Base-by-base conservation (phyloP, 1,284 basidiomycete genomes). In the Melanopsichium pennsylvanicum region DNA sequence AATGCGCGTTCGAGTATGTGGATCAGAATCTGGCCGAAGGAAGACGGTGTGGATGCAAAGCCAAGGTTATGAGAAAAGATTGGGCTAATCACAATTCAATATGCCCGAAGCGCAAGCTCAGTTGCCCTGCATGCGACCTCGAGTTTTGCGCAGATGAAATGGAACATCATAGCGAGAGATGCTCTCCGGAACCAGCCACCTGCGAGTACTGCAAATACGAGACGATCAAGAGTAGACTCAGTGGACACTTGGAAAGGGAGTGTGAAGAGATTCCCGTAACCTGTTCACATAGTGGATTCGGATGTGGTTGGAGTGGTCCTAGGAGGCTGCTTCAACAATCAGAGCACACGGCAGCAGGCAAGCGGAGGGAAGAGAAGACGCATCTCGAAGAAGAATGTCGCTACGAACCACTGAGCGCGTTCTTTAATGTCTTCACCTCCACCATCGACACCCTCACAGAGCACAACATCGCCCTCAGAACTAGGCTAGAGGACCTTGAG, bases 41-140 rank as follows among this genome's bases (percentile, higher is more conserved):
- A 4, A 58, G 35, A 15, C 35, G 63, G 19, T 75, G 73, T 19
- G 63, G 61, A 33, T 75, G 73, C 35, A 47, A 52, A 3, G 60
- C 55, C 7, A 74, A 67, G 34, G 70, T 75, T 13, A 64, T 74
- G 60, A 51, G 72, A 18, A 75, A 73, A 21, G 73, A 75, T 33
- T 73, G 70, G 70, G 51, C 54, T 3, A 21, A 44, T 1, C 73
- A 75, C 15, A 57, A 47, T 3, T 39, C 54, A 1, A 37, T 25
- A 15, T 68, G 69, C 32, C 57, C 56, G 5, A 72, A 68, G 35
- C 51, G 64, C 31, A 57, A 52, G 10, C 29, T 41, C 1, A 13
- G 5, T n/a, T 72, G 69, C 31, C 27, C 60, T 0, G 51, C 64
- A 0, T 72, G 69, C 27, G 58, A 62, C 16, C 5, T n/a, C 4